Evolutionary conservation across 139 green algal genomes (phyloP).

Genomic region (Trebouxia sp.): DNA sequence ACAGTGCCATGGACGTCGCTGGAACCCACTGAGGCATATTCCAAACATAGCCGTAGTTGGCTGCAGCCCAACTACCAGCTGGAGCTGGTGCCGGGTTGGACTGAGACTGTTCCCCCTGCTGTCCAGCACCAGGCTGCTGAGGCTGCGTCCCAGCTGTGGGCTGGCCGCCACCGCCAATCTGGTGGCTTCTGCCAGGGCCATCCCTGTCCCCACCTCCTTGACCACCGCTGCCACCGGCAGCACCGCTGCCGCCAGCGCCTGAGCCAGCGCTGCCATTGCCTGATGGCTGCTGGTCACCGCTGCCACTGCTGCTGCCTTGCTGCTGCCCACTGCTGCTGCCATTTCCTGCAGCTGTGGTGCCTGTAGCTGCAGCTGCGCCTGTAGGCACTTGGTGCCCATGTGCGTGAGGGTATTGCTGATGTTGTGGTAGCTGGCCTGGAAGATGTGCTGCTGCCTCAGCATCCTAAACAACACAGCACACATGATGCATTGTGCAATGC

Average conservation of each 20-base stretch:
- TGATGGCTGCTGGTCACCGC: constrained; percentile 2
- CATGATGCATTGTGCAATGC: too few species aligned
- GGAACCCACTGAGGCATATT: constrained; percentile 57
- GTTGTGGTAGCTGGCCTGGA: not conserved
- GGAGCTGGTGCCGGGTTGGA: not conserved
- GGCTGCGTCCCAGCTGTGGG: not conserved
- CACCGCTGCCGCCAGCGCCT: not conserved
- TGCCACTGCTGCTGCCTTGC: not conserved
- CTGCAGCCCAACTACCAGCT: constrained; percentile 25
- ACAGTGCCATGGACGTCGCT: constrained; percentile 59
- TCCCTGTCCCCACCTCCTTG: not conserved
- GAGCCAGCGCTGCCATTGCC: constrained; percentile 6
- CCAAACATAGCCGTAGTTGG: constrained; percentile 37
- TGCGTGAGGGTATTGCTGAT: not conserved
- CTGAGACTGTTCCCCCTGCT: not conserved
- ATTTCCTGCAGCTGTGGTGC: not conserved
- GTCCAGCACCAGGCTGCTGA: not conserved
- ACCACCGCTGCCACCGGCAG: not conserved
- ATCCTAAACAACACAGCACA: not conserved
- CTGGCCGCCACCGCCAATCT: not conserved
- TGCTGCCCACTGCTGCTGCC: not conserved
- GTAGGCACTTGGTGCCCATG: constrained; percentile 14
- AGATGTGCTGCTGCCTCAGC: constrained; percentile 9
- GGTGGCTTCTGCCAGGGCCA: not conserved
- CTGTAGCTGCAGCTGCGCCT: constrained; percentile 28